These are phyloP conservation scores for Liriodendron chinense DNA, from an alignment of 164 flowering plant species.

Conservation along the genomic window DNA sequence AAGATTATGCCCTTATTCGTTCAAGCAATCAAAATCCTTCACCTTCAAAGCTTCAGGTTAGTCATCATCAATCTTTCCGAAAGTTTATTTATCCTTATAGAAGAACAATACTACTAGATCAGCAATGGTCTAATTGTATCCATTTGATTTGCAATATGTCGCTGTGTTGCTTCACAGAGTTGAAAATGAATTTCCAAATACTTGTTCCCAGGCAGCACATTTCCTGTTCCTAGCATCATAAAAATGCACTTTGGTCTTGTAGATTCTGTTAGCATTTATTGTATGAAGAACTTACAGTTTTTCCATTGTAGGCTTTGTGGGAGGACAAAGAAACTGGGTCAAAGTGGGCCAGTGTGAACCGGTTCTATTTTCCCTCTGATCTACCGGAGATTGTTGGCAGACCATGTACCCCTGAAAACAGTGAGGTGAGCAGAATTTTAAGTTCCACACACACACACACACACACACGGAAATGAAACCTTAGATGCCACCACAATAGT, in stretches of 20 bases:
- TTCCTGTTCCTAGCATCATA: background rate
- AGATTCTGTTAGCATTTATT: background rate
- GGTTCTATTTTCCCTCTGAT: conserved; percentile 67
- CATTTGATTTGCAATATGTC: too few species aligned
- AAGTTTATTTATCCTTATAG: background rate
- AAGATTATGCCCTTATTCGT: conserved; percentile 63
- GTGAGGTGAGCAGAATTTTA: conserved; percentile 45
- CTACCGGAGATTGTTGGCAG: conserved; percentile 65
- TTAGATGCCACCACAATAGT: too few species aligned
- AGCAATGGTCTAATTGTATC: too few species aligned
- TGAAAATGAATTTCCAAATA: background rate
- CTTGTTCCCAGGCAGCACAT: background rate
- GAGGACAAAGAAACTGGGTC: conserved; percentile 58
- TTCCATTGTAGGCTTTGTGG: conserved; percentile 69
- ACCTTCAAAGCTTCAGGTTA: conserved; percentile 76
- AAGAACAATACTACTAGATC: too few species aligned
- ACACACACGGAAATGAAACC: background rate
- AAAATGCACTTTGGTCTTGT: background rate
- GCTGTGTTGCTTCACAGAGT: background rate
- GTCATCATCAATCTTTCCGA: conserved; percentile 5
- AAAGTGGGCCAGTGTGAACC: conserved; percentile 55
- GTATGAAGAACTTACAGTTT: background rate
- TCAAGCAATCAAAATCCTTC: conserved; percentile 37
- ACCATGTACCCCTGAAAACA: conserved; percentile 54
- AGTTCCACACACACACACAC: background rate